Conservation (phyloP, 768 basidiomycete genomes). For the Suillus clintonianus region DNA sequence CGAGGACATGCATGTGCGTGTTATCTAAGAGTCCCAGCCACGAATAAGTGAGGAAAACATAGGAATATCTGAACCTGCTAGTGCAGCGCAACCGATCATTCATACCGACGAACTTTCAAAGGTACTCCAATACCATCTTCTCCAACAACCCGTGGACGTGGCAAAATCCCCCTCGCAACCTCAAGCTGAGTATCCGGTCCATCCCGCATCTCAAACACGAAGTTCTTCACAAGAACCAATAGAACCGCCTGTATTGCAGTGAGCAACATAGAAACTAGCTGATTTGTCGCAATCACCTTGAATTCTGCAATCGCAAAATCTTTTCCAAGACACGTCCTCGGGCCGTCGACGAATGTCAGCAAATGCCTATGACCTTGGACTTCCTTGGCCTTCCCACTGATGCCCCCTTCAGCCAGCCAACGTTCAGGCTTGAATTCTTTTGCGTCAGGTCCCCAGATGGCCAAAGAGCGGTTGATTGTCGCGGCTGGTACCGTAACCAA, state of each 20-base stretch:
- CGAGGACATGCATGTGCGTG: no score
- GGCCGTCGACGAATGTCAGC: constrained; percentile 31
- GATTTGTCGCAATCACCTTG: constrained; percentile 16
- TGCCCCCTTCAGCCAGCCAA: constrained; percentile 16
- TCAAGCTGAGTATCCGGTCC: constrained; percentile 39
- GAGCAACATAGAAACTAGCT: neutral
- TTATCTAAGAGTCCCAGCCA: no score
- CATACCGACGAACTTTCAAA: constrained; percentile 25
- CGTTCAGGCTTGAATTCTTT: constrained; percentile 23
- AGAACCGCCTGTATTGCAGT: constrained; percentile 11
- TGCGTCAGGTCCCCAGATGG: constrained; percentile 31
- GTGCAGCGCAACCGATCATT: neutral
- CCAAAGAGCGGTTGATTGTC: constrained; percentile 50
- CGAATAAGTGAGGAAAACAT: no score
- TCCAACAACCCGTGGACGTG: constrained; percentile 34
- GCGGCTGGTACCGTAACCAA: constrained; percentile 44
- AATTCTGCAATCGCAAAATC: constrained; percentile 29
- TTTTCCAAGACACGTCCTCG: constrained; percentile 28
- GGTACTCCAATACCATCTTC: constrained; percentile 16
- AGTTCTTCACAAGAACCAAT: constrained; percentile 37
- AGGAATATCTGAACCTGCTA: no score
- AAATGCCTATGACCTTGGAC: constrained; percentile 29
- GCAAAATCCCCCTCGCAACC: constrained; percentile 29
- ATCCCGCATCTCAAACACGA: constrained; percentile 30
- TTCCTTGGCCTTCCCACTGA: constrained; percentile 17